Conservation (phyloP, 345 rosid genomes). For the Eucalyptus microcorys region DNA sequence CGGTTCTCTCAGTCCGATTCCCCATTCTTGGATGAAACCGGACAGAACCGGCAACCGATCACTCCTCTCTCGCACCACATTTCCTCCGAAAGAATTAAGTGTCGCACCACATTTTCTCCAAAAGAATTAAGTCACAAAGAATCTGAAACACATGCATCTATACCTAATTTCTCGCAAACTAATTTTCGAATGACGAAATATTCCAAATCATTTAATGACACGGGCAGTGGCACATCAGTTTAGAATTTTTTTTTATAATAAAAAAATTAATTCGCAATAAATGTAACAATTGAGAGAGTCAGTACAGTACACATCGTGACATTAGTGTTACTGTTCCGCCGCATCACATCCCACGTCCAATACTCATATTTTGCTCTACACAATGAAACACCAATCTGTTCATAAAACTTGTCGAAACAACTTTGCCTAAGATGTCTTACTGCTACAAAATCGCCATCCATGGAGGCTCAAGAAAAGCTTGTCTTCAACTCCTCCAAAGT, state of each 20-base stretch:
- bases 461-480: not conserved
- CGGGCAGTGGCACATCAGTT: not conserved
- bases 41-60: rapidly evolving
- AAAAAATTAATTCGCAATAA: not conserved
- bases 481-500: not conserved
- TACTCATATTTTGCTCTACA: not conserved
- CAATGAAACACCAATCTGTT: not conserved
- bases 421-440: not conserved
- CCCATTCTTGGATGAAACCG: rapidly evolving
- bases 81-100: no score
- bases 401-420: not conserved
- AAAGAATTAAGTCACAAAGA: not conserved
- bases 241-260: not conserved
- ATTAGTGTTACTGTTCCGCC: not conserved
- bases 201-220: not conserved
- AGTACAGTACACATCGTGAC: not conserved
- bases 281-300: not conserved
- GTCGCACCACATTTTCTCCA: no score
- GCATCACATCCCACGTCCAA: not conserved
- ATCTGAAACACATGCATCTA: not conserved
- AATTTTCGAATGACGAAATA: not conserved
- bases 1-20: rapidly evolving
- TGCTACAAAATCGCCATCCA: not conserved
- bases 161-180: not conserved
- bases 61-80: no score